Base-by-base conservation (phyloP, 2,329 filamentous ascomycete species). In the Cordyceps cateniannulata region DNA sequence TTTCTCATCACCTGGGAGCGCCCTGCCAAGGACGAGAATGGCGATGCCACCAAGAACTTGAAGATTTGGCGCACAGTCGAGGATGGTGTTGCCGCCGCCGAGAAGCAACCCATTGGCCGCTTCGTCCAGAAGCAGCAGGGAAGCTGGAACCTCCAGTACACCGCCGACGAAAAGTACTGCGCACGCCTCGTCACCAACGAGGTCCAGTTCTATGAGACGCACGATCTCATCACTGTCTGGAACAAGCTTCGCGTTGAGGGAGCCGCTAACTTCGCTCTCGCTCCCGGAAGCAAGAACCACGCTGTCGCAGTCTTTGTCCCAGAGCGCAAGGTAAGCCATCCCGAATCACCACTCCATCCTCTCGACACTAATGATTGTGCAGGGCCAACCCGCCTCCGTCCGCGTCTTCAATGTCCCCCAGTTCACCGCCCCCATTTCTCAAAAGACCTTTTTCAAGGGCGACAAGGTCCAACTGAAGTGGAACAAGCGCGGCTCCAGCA, bases 391-490 rank as follows among this genome's bases (percentile, higher is more conserved):
- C 40, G 93, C 95, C 59, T 85, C 90, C 1, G 92, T 98, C 74
- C 96, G 96, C 77, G 90, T 98, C 63, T 99, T 89, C 79, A 91
- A 93, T 67, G 90, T 98, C 40, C 93, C 95, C 47, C 83, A 95
- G 68, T 98, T 98, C 77, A 83, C 77, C 65, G 80, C 79, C 58
- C 87, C 93, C 5, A 87, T 96, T 54, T 97, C 93, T 44, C 93
- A 98, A 74, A 99, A 99, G 86, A 97, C 89, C 1, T 99, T 99
- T 73, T 99, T 92, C 85, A 99, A 99, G 80, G 93, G 93, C 65
- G 95, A 99, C 81, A 98, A 98, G 80, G 93, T 99, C 52, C 92
- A 97, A 76, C 80, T 99, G 71, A 97, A 97, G 80, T 99, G 95
- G 95, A 99, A 99, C 77, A 85, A 88, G 66, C 81, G 91, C 64